Percentiles rank a stretch among this genome's conserved stretches.
Conservation (phyloP, 768 basidiomycete genomes). For the Tulasnella sp. region DNA sequence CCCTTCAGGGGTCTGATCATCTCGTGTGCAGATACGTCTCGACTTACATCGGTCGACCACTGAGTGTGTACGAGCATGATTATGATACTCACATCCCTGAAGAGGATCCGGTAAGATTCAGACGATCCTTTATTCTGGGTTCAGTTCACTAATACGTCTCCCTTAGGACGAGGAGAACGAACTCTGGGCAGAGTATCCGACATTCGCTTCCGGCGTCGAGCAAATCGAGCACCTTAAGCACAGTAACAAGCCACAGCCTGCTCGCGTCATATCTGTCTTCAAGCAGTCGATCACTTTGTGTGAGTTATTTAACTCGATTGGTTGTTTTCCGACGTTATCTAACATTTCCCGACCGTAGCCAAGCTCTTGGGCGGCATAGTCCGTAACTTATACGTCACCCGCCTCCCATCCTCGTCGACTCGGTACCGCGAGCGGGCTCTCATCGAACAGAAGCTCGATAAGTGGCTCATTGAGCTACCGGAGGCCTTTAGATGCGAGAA, state of each 20-base stretch:
- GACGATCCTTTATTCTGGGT: constrained; percentile 16
- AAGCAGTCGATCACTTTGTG: constrained; percentile 28
- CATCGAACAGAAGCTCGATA: constrained; percentile 28
- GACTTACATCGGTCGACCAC: constrained; percentile 25
- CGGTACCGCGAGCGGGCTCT: constrained; percentile 27
- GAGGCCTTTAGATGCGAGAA: constrained; percentile 26
- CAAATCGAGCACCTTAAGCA: constrained; percentile 13
- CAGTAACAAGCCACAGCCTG: constrained; percentile 21
- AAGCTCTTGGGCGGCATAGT: constrained; percentile 24
- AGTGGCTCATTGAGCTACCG: constrained; percentile 30
- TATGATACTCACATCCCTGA: constrained; percentile 29
- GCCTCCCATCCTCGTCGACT: constrained; percentile 22
- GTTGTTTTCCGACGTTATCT: background rate
- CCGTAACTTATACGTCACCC: constrained; percentile 29
- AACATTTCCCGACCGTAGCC: background rate
- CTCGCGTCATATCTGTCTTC: constrained; percentile 26
- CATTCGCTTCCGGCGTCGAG: constrained; percentile 12
- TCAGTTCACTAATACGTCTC: constrained; percentile 36
- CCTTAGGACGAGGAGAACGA: constrained; percentile 28
- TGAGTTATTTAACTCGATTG: constrained; percentile 20
- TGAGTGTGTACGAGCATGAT: constrained; percentile 29
- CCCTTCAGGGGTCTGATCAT: background rate
- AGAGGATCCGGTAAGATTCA: constrained; percentile 25
- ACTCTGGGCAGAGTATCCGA: constrained; percentile 25
- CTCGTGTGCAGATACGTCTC: constrained; percentile 22